phyloP scores from a whole-genome alignment of 176 grass and related monocot species.

The Otatea glauca region DNA sequence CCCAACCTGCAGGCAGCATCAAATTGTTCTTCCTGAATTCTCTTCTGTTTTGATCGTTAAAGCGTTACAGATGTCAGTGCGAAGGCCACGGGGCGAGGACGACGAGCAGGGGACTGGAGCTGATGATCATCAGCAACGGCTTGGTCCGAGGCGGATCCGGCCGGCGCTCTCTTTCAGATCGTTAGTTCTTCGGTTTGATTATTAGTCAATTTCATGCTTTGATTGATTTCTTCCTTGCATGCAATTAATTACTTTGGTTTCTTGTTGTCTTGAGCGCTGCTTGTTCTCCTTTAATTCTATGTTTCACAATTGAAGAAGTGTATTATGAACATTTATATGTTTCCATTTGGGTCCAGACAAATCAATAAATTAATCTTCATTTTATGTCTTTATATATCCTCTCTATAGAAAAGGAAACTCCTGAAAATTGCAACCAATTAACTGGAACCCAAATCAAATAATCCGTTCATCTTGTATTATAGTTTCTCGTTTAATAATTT shows the following conservation, averaged over 20 bases:
- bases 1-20: not conserved
- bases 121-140: constrained; percentile 28
- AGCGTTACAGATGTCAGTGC: constrained; percentile 2
- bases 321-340: not conserved
- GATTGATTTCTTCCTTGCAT: not conserved
- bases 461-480: not conserved
- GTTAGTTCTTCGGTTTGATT: constrained; percentile 14
- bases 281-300: too few species aligned
- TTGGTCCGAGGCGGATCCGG: constrained; percentile 1
- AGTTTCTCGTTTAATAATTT: not conserved
- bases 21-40: not conserved
- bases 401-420: too few species aligned
- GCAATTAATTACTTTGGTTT: not conserved
- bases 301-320: not conserved
- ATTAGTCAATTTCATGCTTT: not conserved
- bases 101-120: not conserved
- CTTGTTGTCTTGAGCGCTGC: not conserved
- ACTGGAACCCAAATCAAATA: not conserved
- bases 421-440: too few species aligned
- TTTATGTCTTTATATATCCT: too few species aligned
- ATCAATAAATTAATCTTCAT: too few species aligned
- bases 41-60: not conserved
- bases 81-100: constrained; percentile 14
- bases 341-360: not conserved
- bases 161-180: constrained; percentile 24